Conservation (phyloP, 2,329 filamentous ascomycete genomes). For the Fusarium miscanthi region DNA sequence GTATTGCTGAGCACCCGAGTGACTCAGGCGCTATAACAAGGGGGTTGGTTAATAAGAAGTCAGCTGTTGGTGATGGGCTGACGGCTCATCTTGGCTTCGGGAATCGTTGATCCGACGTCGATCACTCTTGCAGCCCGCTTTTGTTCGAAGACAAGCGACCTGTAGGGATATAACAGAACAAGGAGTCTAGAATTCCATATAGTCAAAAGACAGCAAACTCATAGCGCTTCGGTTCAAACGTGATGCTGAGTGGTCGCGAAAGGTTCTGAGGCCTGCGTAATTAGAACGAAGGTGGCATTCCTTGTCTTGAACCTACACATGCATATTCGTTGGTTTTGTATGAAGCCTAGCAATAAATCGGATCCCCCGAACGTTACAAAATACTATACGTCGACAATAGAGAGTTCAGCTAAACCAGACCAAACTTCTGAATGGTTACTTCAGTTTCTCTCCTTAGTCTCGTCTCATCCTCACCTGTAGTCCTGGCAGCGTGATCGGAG, state of each 20-base stretch:
- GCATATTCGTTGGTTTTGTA: background rate
- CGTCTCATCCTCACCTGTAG: background rate
- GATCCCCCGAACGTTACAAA: background rate
- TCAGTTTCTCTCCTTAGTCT: background rate
- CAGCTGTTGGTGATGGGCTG: slow-evolving; percentile 15
- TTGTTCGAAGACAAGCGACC: slow-evolving; percentile 1
- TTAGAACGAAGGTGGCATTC: background rate
- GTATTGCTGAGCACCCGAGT: background rate
- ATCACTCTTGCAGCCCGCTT: slow-evolving; percentile 32
- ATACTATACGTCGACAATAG: background rate
- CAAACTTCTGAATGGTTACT: background rate
- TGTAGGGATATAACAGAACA: background rate
- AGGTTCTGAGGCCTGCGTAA: slow-evolving; percentile 1
- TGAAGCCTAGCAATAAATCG: background rate
- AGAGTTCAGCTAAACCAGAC: background rate
- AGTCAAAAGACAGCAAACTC: background rate
- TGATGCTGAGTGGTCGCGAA: background rate
- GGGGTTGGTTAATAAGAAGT: background rate
- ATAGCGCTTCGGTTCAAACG: background rate
- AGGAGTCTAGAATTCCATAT: background rate
- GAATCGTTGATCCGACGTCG: slow-evolving; percentile 38
- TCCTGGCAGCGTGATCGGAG: background rate
- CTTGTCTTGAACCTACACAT: background rate
- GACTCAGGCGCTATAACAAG: slow-evolving; percentile 7
- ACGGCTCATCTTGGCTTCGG: slow-evolving; percentile 22